A percentile compares a stretch with the other conserved stretches of the same genome.
Conservation (phyloP, 768 basidiomycete genomes). For the Psilocybe cubensis region DNA sequence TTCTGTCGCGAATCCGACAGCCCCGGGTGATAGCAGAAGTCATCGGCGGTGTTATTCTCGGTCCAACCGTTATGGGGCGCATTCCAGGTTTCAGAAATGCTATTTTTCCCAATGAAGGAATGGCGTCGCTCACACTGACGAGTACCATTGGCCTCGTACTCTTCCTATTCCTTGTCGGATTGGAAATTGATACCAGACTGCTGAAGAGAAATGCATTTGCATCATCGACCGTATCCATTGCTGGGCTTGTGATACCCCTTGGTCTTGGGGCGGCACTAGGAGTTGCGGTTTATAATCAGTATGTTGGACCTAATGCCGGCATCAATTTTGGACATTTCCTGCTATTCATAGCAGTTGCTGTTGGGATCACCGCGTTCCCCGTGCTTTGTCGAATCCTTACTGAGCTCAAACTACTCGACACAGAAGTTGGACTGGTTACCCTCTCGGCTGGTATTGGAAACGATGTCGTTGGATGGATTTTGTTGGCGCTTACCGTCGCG, state of each 20-base stretch:
- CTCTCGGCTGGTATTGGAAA: slow-evolving; percentile 86
- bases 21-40: slow-evolving; percentile 94
- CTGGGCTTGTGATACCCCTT: slow-evolving; percentile 78
- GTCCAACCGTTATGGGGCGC: slow-evolving; percentile 75
- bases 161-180: slow-evolving; percentile 83
- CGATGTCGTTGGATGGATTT: slow-evolving; percentile 76
- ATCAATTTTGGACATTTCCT: slow-evolving; percentile 83
- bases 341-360: slow-evolving; percentile 83
- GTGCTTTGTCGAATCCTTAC: slow-evolving; percentile 86
- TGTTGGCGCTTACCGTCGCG: slow-evolving; percentile 85
- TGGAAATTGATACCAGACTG: slow-evolving; percentile 79
- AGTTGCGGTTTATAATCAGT: slow-evolving; percentile 75
- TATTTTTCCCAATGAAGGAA: slow-evolving; percentile 59
- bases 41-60: slow-evolving; percentile 87
- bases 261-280: slow-evolving; percentile 78
- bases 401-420: slow-evolving; percentile 80
- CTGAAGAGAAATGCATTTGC: slow-evolving; percentile 65
- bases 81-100: slow-evolving; percentile 68
- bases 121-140: slow-evolving; percentile 69
- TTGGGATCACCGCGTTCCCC: slow-evolving; percentile 83
- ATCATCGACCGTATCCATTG: slow-evolving; percentile 60
- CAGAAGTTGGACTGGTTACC: slow-evolving; percentile 81
- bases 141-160: slow-evolving; percentile 76
- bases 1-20: slow-evolving; percentile 74
- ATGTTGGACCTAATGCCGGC: slow-evolving; percentile 40